A percentile compares a stretch with the other conserved stretches of the same genome.
phyloP scores from a whole-genome alignment of 1,284 basidiomycete genomes.

The Melampsora occidentalis region DNA sequence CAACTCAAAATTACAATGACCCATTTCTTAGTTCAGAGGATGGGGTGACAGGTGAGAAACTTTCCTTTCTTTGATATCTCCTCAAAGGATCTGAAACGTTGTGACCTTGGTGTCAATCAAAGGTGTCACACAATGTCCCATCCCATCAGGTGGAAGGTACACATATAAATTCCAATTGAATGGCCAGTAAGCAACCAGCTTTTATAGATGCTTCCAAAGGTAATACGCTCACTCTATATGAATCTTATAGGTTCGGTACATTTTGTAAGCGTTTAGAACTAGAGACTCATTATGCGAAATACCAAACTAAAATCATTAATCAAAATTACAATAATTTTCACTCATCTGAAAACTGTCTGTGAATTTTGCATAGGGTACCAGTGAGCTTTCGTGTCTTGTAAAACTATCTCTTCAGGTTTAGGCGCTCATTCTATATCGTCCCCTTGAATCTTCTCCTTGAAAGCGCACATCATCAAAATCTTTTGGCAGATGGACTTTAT shows the following conservation, averaged over 20 bases:
- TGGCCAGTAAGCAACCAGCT: conserved; percentile 53
- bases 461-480: conserved; percentile 15
- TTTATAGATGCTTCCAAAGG: not conserved
- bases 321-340: not conserved
- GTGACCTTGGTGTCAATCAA: not conserved
- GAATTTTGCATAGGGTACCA: not conserved
- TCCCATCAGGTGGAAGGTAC: conserved; percentile 57
- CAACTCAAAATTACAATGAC: not conserved
- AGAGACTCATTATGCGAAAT: no score
- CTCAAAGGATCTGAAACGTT: no score
- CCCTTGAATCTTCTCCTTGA: not conserved
- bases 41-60: conserved; percentile 55
- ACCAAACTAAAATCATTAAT: no score
- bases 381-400: not conserved
- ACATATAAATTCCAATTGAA: conserved; percentile 59
- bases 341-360: not conserved
- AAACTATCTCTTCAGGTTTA: not conserved
- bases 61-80: no score
- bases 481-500: conserved; percentile 11
- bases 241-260: not conserved
- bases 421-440: no score
- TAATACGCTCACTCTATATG: not conserved
- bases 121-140: conserved; percentile 59
- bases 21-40: conserved; percentile 54
- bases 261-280: conserved; percentile 1